Base-by-base conservation (phyloP, 345 rosid genomes). In the Hypericum perforatum region DNA sequence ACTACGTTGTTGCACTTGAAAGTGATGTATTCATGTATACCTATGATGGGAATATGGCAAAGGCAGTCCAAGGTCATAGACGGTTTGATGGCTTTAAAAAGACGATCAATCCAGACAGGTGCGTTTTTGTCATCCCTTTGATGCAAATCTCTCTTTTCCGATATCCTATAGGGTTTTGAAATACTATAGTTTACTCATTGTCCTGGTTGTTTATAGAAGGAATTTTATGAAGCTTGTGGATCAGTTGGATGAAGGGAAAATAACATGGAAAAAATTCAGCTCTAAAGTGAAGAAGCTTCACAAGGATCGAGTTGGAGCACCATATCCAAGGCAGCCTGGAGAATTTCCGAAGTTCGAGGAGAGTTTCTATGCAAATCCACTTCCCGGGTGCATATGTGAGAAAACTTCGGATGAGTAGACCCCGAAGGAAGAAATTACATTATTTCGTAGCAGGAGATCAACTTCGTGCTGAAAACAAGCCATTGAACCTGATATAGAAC, bases 31-130 rank as follows among this genome's bases (percentile, higher is more conserved):
- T 92, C 74, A 74, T 87, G 52, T 85, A 84, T 57, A 91, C 98
- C 0, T 91, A 87, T 38, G 88, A 91, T 29, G 96, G 98, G 59
- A 91, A 91, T 70, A 87, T 91, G 98, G 98, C 98, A 14, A 91
- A 91, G 82, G 96, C 98, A n/a, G 89, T 87, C 54, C 87, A 91
- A 72, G 96, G 96, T 64, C 98, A 91, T 61, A 67, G 98, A 68
- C 72, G 92, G 50, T 87, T 81, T 49, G 92, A 82, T 72, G 65
- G 79, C 70, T 91, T 91, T 72, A 82, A 74, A 79, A 91, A 81
- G 68, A 91, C 96, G 6, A 81, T 91, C 65, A 79, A 53, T 68
- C 98, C 96, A 16, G 96, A 91, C 81, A 87, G 65, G 98, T 85
- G 79, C 32, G 41, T 5, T 41, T 63, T 22, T 14, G 9, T 44